Base-by-base conservation (phyloP, 805 yeast species). In the Cyberlindnera mycetangii region DNA sequence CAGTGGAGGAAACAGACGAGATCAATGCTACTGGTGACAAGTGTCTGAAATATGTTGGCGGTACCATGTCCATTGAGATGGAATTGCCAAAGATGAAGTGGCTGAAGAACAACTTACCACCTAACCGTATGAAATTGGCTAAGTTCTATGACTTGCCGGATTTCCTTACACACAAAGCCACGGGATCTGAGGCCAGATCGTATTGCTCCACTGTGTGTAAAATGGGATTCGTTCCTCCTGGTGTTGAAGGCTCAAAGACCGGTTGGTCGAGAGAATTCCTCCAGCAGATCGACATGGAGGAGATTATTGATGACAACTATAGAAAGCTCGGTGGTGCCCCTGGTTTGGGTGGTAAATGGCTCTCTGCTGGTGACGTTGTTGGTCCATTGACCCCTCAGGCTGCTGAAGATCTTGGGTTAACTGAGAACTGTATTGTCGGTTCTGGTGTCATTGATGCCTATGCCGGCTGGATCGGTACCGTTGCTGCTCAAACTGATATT, bases 381-480 rank as follows among this genome's bases (percentile, higher is more conserved):
- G 97, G 97, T 24, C 71, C 80, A 41, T 72, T 93, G 50, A 71
- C 78, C 16, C 68, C 69, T 21, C 56, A 67, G 32, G 78, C 96
- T 5, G 97, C 97, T 18, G 75, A 73, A 34, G 89, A 88, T 44
- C 72, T 93, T 57, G 98, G 98, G 10, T 74, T 93, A 50, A 77
- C 93, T 9, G 75, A 85, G 18, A 72, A 74, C 41, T 85, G 95
- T 67, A 78, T 81, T 25, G 98, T 93, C 33, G 97, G 96, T 7
- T 83, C 95, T 1, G 97, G 97, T 60, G 96, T 93, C 31, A 93
- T 93, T 61, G 99, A 93, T 64, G 97, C 98, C 6, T 93, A 93
- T 61, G 95, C 98, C 4, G 99, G 99, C 36, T 93, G 98, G 97
- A 79, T 93, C 44, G 99, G 99, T 45, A 93, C 98, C 1, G 96